Conservation (phyloP, 345 rosid genomes). For the Bretschneidera sinensis region DNA sequence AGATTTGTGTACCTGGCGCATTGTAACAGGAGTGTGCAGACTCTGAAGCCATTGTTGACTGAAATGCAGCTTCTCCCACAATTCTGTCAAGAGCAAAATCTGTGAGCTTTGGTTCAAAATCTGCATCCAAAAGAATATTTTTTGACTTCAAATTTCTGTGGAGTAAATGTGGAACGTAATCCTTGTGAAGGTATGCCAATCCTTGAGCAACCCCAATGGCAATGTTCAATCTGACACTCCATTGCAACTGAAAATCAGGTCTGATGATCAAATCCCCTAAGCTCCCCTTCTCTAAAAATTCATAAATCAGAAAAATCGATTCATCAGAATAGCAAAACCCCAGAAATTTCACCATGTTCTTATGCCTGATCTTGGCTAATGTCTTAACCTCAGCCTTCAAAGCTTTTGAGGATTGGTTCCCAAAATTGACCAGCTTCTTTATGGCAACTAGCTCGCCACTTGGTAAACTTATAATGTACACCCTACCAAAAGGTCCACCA, state of each 20-base stretch:
- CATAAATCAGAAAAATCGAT: conserved; percentile 67
- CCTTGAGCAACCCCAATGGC: conserved; percentile 85
- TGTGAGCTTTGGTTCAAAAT: conserved; percentile 69
- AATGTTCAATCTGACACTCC: conserved; percentile 74
- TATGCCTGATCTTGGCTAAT: conserved; percentile 77
- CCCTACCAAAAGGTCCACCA: conserved; percentile 63
- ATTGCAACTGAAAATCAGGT: conserved; percentile 47
- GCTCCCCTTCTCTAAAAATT: conserved; percentile 67
- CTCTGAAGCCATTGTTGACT: conserved; percentile 50
- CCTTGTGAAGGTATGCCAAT: conserved; percentile 71
- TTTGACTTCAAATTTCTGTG: conserved; percentile 75
- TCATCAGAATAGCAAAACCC: conserved; percentile 81
- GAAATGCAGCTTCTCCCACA: conserved; percentile 77
- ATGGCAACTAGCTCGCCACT: conserved; percentile 77
- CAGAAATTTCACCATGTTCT: conserved; percentile 67
- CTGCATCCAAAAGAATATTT: conserved; percentile 71
- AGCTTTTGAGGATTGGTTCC: conserved; percentile 54
- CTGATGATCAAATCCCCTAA: conserved; percentile 55
- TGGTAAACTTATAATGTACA: conserved; percentile 53
- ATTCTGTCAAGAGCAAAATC: conserved; percentile 76
- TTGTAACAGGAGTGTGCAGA: conserved; percentile 55
- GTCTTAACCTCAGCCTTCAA: conserved; percentile 80
- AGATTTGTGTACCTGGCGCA: conserved; percentile 63
- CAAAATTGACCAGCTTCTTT: conserved; percentile 64
- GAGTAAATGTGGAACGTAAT: conserved; percentile 67